A percentile compares a stretch with the other conserved stretches of the same genome.
phyloP scores from a whole-genome alignment of 352 stramenopile genomes.

The Pilasporangium apinafurcum region DNA sequence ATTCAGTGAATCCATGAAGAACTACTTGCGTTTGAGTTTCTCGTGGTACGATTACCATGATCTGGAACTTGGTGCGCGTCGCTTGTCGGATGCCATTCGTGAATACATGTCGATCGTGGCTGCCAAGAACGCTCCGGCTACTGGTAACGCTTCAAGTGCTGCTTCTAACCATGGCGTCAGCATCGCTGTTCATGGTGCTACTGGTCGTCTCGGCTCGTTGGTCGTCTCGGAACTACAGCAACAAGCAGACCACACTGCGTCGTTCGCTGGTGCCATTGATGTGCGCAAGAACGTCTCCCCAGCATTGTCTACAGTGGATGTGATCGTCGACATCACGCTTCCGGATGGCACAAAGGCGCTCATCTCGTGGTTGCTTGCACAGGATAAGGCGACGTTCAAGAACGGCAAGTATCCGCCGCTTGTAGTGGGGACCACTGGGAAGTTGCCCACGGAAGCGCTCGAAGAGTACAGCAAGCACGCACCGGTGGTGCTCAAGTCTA shows the following conservation, averaged over 20 bases:
- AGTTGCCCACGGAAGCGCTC: constrained; percentile 44
- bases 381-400: constrained; percentile 50
- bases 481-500: constrained; percentile 67
- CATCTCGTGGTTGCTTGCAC: constrained; percentile 42
- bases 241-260: constrained; percentile 31
- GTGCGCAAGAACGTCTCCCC: constrained; percentile 38
- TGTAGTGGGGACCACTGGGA: constrained; percentile 71
- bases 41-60: constrained; percentile 84
- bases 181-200: constrained; percentile 67
- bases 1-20: constrained; percentile 84
- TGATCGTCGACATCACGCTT: constrained; percentile 76
- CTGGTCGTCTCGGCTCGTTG: constrained; percentile 59
- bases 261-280: constrained; percentile 52
- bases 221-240: constrained; percentile 63
- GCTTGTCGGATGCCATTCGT: constrained; percentile 60
- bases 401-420: constrained; percentile 63
- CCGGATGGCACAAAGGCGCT: constrained; percentile 66
- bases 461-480: constrained; percentile 56
- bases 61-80: constrained; percentile 66
- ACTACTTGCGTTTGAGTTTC: constrained; percentile 83
- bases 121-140: constrained; percentile 15
- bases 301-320: constrained; percentile 40
- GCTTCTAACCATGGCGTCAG: constrained; percentile 26
- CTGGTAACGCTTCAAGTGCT: constrained; percentile 1
- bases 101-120: constrained; percentile 49